Conservation (phyloP, 2,329 filamentous ascomycete species). For the Venturia nashicola region DNA sequence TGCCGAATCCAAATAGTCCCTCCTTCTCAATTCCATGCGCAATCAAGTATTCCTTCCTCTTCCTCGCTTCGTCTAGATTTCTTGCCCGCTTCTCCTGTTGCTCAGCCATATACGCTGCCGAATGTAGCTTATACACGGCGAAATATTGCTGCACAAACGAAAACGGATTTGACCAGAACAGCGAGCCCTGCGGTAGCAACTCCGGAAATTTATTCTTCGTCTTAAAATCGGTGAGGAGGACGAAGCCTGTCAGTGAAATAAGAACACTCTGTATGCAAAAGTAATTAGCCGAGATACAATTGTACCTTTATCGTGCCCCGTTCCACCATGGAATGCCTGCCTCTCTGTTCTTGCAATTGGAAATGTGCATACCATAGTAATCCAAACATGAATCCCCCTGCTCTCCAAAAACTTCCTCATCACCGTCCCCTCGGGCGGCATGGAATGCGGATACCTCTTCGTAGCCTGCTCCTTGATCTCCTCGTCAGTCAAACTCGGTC, state of each 20-base stretch:
- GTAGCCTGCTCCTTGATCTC: constrained; percentile 54
- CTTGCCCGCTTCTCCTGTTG: constrained; percentile 60
- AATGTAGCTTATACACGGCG: constrained; percentile 65
- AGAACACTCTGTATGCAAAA: constrained; percentile 47
- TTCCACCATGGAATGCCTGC: background rate
- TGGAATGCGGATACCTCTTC: constrained; percentile 76
- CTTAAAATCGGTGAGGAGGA: constrained; percentile 69
- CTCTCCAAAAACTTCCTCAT: constrained; percentile 77
- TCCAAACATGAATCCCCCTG: constrained; percentile 62
- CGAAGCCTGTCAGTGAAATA: constrained; percentile 54
- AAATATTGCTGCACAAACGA: constrained; percentile 51
- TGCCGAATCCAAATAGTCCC: constrained; percentile 36
- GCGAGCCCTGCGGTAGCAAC: constrained; percentile 59
- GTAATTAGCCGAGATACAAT: background rate
- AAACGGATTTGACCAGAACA: constrained; percentile 59
- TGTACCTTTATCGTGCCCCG: background rate
- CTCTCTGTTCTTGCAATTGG: background rate
- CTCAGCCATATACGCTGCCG: constrained; percentile 55
- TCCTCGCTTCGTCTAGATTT: constrained; percentile 74
- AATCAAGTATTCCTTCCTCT: constrained; percentile 73
- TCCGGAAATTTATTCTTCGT: constrained; percentile 62
- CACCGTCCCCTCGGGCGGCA: constrained; percentile 72
- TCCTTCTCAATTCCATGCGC: constrained; percentile 67
- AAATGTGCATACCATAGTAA: constrained; percentile 57
- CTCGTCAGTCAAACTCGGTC: constrained; percentile 53